Evolutionary conservation across 179 eudicot genomes (phyloP), one percentile per base, ranked within the genome.

Genomic region (Actinidia arguta): DNA sequence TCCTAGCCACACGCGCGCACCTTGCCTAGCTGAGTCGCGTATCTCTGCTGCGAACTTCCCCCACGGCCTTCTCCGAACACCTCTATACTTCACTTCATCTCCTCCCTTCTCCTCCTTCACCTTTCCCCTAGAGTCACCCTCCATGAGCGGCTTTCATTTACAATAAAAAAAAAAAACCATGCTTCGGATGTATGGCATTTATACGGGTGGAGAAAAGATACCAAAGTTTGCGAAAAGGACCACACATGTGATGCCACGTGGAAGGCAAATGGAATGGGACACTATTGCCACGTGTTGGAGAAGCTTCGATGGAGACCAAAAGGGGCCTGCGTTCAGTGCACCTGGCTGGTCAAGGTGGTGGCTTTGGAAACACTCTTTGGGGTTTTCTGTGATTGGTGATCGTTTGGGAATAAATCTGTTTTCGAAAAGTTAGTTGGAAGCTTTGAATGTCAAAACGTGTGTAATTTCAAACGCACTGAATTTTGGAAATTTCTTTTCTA

Each of bases 321-420:
- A 17, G 22, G 10, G 17, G n/a, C n/a, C n/a, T n/a, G n/a, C 16
- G 82, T 90, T 83, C 91, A 86, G 50, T 91, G 92, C 69, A 90
- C 88, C 89, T 88, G 90, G 90, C 87, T 91, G 90, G 92, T 91
- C 94, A 90, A 88, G 63, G 85, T 84, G 94, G 76, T 88, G 91
- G 92, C 94, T 91, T 80, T 79, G 39, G 79, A 24, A 75, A 31
- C n/a, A 20, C 39, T 81, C 25, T 81, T 31, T 56, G n/a, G n/a
- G n/a, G n/a, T n/a, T n/a, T n/a, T n/a, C n/a, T n/a, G n/a, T n/a
- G n/a, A n/a, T n/a, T n/a, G n/a, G n/a, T n/a, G n/a, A n/a, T n/a
- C n/a, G n/a, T n/a, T n/a, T n/a, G n/a, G n/a, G n/a, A n/a, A n/a
- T n/a, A n/a, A n/a, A n/a, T n/a, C n/a, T n/a, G n/a, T n/a, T n/a